phyloP scores from a whole-genome alignment of 805 yeast species.

The Citeromyces matritensis region DNA sequence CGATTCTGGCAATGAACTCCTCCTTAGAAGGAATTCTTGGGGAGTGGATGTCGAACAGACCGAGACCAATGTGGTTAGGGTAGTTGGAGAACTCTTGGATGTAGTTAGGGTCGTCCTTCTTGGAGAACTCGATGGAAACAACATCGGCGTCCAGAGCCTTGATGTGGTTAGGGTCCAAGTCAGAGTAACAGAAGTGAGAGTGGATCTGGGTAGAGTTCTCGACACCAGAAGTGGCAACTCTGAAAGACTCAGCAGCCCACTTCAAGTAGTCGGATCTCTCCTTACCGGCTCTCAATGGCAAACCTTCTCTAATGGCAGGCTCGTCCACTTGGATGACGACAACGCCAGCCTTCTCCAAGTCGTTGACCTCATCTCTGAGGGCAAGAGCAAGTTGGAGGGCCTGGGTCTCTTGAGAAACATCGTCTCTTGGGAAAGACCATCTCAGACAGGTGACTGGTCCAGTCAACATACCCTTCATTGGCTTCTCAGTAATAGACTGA shows the following conservation, averaged over 20 bases:
- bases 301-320: slow-evolving; percentile 99
- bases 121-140: slow-evolving; percentile 97
- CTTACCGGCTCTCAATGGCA: slow-evolving; percentile 95
- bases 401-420: slow-evolving; percentile 83
- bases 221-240: slow-evolving; percentile 98
- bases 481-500: slow-evolving; percentile 88
- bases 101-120: slow-evolving; percentile 98
- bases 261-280: slow-evolving; percentile 93
- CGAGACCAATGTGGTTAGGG: slow-evolving; percentile 99
- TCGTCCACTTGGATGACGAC: slow-evolving; percentile 98
- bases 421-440: slow-evolving; percentile 99
- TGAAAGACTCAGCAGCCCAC: slow-evolving; percentile 99
- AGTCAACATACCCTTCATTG: slow-evolving; percentile 99
- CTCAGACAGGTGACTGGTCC: slow-evolving; percentile 99
- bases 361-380: slow-evolving; percentile 95
- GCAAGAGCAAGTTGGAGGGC: slow-evolving; percentile 96
- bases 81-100: slow-evolving; percentile 94
- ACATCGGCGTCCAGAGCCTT: slow-evolving; percentile 99
- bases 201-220: slow-evolving; percentile 92
- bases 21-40: slow-evolving; percentile 98
- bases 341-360: slow-evolving; percentile 97
- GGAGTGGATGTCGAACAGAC: slow-evolving; percentile 97
- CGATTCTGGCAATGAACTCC: slow-evolving; percentile 89
- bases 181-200: slow-evolving; percentile 99
- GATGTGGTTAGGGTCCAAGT: slow-evolving; percentile 98